Conservation (phyloP, 2,329 filamentous ascomycete genomes). For the Volutella citrinella region DNA sequence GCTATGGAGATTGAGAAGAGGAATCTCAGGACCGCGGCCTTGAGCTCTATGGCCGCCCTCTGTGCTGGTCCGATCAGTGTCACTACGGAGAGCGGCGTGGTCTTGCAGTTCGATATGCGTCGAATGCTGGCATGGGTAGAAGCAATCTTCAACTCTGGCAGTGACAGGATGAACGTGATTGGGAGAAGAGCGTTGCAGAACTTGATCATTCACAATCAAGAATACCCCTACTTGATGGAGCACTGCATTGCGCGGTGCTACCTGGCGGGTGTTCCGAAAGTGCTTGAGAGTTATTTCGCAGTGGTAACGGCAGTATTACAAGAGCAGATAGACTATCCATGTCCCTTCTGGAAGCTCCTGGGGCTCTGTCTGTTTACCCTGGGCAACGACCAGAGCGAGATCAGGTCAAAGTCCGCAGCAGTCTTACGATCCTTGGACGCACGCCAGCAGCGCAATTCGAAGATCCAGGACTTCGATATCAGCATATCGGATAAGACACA, state of each 20-base stretch:
- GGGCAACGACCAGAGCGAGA: slow-evolving; percentile 85
- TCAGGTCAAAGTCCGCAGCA: slow-evolving; percentile 82
- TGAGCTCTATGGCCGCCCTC: slow-evolving; percentile 92
- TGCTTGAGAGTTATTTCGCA: slow-evolving; percentile 91
- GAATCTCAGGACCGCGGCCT: slow-evolving; percentile 81
- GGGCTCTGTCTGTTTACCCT: slow-evolving; percentile 88
- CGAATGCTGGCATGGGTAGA: slow-evolving; percentile 96
- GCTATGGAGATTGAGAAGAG: slow-evolving; percentile 97
- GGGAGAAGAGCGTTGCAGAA: slow-evolving; percentile 86
- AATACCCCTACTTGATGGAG: slow-evolving; percentile 80
- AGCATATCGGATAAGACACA: slow-evolving; percentile 98
- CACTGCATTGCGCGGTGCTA: slow-evolving; percentile 93
- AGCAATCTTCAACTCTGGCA: slow-evolving; percentile 87
- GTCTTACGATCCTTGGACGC: slow-evolving; percentile 80
- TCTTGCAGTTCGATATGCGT: slow-evolving; percentile 85
- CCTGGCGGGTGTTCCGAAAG: slow-evolving; percentile 72
- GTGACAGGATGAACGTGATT: slow-evolving; percentile 87
- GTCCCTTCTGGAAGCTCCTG: slow-evolving; percentile 87
- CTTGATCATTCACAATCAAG: slow-evolving; percentile 84
- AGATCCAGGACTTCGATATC: slow-evolving; percentile 95
- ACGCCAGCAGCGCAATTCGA: slow-evolving; percentile 74
- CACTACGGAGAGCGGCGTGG: slow-evolving; percentile 81
- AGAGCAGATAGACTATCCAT: slow-evolving; percentile 76
- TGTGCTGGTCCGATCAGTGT: slow-evolving; percentile 85
- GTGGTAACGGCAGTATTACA: slow-evolving; percentile 86